These are phyloP conservation scores for Populus trichocarpa DNA, from an alignment of 441 rosid genomes.

Conservation along the genomic window DNA sequence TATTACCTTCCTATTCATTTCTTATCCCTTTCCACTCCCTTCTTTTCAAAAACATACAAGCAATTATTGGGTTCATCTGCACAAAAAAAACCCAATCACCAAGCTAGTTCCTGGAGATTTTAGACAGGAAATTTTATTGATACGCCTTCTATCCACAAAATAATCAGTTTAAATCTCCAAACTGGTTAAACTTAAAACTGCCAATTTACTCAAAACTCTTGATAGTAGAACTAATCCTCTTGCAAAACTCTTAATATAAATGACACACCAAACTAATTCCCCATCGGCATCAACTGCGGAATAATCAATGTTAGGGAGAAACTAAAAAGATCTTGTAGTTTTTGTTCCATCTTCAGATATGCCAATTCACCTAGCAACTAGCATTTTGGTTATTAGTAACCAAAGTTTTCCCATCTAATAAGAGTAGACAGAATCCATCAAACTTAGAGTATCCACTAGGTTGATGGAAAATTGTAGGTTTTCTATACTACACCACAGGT, in stretches of 20 bases:
- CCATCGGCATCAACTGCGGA: neutral
- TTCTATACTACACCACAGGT: neutral
- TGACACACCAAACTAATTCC: neutral
- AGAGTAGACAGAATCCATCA: neutral
- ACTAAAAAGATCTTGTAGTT: neutral
- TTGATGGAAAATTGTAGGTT: neutral
- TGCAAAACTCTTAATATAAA: neutral
- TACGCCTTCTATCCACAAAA: neutral
- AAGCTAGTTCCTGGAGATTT: neutral
- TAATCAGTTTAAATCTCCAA: neutral
- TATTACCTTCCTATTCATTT: neutral
- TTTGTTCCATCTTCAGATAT: neutral
- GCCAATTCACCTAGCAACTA: neutral
- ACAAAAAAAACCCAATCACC: neutral
- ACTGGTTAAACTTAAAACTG: neutral
- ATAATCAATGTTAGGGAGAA: neutral
- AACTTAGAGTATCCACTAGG: neutral
- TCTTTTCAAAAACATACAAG: no score
- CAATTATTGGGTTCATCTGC: neutral
- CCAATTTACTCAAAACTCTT: neutral
- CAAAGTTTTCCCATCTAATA: neutral
- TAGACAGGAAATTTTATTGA: neutral
- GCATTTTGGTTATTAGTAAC: neutral
- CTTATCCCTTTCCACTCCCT: neutral
- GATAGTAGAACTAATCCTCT: neutral